These are phyloP conservation scores for Aureobasidium sp. DNA, from an alignment of 2,329 filamentous ascomycete genomes.

Conservation along the genomic window DNA sequence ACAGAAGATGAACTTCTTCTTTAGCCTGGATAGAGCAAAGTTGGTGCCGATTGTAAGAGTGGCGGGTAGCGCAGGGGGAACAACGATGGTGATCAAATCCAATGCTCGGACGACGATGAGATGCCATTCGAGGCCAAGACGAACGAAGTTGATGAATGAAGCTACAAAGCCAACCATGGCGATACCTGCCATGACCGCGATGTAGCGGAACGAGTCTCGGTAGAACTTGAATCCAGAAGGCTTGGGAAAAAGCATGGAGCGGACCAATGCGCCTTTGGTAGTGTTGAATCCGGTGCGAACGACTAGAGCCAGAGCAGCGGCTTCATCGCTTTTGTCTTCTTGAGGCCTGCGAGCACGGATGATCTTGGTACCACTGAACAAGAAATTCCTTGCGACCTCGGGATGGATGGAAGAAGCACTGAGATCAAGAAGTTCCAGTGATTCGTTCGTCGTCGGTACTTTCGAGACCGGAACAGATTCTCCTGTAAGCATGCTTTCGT, in stretches of 20 bases:
- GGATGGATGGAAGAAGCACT: slow-evolving; percentile 74
- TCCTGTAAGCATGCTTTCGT: slow-evolving; percentile 96
- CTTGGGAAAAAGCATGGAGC: slow-evolving; percentile 97
- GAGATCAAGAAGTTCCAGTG: slow-evolving; percentile 66
- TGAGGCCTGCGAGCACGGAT: slow-evolving; percentile 83
- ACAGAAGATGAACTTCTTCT: slow-evolving; percentile 87
- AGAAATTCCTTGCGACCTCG: slow-evolving; percentile 75
- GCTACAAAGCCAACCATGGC: slow-evolving; percentile 80
- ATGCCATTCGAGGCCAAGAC: slow-evolving; percentile 74
- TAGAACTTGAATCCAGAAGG: slow-evolving; percentile 99
- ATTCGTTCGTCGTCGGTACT: slow-evolving; percentile 69
- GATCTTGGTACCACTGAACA: slow-evolving; percentile 94
- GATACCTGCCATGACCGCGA: slow-evolving; percentile 87
- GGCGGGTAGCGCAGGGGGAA: slow-evolving; percentile 86
- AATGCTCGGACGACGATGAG: slow-evolving; percentile 85
- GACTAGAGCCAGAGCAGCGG: slow-evolving; percentile 82
- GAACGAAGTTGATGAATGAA: slow-evolving; percentile 88
- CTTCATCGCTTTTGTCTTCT: slow-evolving; percentile 76
- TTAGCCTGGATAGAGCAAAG: slow-evolving; percentile 80
- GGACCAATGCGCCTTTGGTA: slow-evolving; percentile 88
- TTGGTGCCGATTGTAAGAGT: slow-evolving; percentile 95
- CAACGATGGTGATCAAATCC: slow-evolving; percentile 94
- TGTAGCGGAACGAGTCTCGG: slow-evolving; percentile 93
- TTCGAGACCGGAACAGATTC: slow-evolving; percentile 98
- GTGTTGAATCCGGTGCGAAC: slow-evolving; percentile 95